These are phyloP conservation scores for Allium sativum DNA, from an alignment of 106 monocot genomes.

Conservation along the genomic window DNA sequence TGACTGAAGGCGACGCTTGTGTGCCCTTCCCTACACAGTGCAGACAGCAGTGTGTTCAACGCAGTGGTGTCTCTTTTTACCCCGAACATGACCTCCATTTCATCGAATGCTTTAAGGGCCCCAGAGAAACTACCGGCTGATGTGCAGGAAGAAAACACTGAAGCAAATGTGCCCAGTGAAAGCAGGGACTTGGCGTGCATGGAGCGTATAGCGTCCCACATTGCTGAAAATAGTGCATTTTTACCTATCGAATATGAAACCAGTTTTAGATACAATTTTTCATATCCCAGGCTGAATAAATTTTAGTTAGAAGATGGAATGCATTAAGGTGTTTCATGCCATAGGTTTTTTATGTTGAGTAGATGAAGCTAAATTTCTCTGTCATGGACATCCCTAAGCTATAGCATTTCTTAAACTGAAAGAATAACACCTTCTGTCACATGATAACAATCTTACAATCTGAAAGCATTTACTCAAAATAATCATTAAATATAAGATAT, in stretches of 20 bases:
- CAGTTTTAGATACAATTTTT: too few species aligned
- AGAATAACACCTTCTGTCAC: too few species aligned
- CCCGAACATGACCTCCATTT: conserved; percentile 24
- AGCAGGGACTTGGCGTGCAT: conserved; percentile 33
- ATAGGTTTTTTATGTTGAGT: too few species aligned
- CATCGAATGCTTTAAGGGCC: conserved; percentile 35
- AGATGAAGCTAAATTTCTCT: too few species aligned
- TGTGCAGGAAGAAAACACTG: conserved; percentile 53
- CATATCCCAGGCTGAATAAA: too few species aligned
- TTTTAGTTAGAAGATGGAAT: too few species aligned
- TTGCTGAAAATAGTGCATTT: conserved; percentile 49
- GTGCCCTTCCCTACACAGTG: conserved; percentile 42
- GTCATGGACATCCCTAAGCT: too few species aligned
- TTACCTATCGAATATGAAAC: conserved; percentile 24
- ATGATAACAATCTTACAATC: too few species aligned
- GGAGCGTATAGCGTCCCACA: conserved; percentile 59
- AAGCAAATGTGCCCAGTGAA: conserved; percentile 84
- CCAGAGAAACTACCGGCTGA: conserved; percentile 28
- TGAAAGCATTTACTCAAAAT: too few species aligned
- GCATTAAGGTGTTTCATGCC: too few species aligned
- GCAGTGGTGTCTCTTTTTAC: conserved; percentile 41
- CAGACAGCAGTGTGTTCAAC: conserved; percentile 66
- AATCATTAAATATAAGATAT: too few species aligned
- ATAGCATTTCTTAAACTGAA: too few species aligned
- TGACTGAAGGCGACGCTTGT: conserved; percentile 16